Evolutionary conservation across 495 filamentous ascomycete genomes (phyloP), one percentile per base, ranked within the genome.

Genomic region (Delitschia confertaspora): DNA sequence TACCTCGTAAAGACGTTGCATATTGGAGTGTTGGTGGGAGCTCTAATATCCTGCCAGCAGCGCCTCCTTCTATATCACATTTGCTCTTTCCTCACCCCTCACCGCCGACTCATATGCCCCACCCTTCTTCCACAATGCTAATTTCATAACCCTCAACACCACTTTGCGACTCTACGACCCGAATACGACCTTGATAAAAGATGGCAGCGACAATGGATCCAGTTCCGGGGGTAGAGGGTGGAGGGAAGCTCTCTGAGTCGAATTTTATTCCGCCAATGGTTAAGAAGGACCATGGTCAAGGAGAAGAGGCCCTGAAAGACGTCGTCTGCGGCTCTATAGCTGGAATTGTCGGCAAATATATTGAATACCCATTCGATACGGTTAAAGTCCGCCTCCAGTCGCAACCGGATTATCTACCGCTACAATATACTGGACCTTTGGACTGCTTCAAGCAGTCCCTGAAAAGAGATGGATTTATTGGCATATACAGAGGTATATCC

Each of bases 341-440:
- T 29, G 93, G 93, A 45, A 80, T 91, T 42, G 82, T 83, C 17
- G 93, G 91, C 47, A 99, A 99, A 69, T 76, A 85, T 49, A 85
- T 99, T 56, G 93, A 99, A 58, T 99, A 93, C 60, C 93, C 93
- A 22, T 96, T 96, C 63, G 93, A 99, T 68, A 99, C 93, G 0
- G 81, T 99, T 54, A 99, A 99, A 70, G 91, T 84, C 32, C 74
- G 78, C 18, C 66, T 86, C 3, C 82, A 86, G 60, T 80, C 81
- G 3, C 91, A 95, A 61, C 85, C 87, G 6, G 81, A 87, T 56
- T 75, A 82, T 46, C 71, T 82, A 1, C 86, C 89, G 20, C 76
- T 86, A 10, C 81, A 74, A 14, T 98, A 95, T 61, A 78, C 63
- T 1, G 93, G 93, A 0, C 88, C 93, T 0, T 48, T 96, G 40